Base-by-base conservation (phyloP, 2,329 filamentous ascomycete species). In the Helminthosporium solani region DNA sequence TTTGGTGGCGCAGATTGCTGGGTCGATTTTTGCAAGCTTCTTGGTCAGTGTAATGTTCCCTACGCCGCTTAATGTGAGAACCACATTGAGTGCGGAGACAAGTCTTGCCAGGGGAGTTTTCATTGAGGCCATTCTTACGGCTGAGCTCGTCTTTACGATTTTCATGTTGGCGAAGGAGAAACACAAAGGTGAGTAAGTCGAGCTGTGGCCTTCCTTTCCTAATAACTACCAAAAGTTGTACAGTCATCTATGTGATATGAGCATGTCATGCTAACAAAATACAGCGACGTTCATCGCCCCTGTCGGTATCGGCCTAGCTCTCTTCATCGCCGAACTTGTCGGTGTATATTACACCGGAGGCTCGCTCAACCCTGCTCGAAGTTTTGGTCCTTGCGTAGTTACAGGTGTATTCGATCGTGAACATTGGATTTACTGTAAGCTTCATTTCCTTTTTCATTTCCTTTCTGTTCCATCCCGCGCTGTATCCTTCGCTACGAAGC, bases 81-180 rank as follows among this genome's bases (percentile, higher is more conserved):
- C 75, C 7, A 75, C 73, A 9, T 60, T 78, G 36, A 66, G 68
- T 39, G 48, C 54, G 12, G 63, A 64, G 8, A 76, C 75, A 14
- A 71, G 70, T 27, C 49, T 77, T 36, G 69, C 61, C 14, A 68
- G 71, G 21, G 75, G 75, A 7, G 63, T 77, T 1, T 77, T 68
- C 37, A 76, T 77, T 33, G 75, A 68, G 39, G 56, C 56, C 33
- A 53, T 67, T 19, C 34, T 67, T 20, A 66, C 63, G 11, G 58
- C 61, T 4, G 53, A 63, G 41, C 48, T 67, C 28, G 60, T 67
- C 31, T 65, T 67, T 39, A 64, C 60, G 6, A 64, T 67, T 33
- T 62, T 65, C 42, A 84, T 87, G 78, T 72, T 87, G 35, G 84
- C 84, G 0, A 79, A 81, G 14, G 84, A 87, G 66, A 88, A 88